These are phyloP conservation scores for Suhomyces atakaporum DNA, from an alignment of 1,139 yeast species.

Conservation along the genomic window DNA sequence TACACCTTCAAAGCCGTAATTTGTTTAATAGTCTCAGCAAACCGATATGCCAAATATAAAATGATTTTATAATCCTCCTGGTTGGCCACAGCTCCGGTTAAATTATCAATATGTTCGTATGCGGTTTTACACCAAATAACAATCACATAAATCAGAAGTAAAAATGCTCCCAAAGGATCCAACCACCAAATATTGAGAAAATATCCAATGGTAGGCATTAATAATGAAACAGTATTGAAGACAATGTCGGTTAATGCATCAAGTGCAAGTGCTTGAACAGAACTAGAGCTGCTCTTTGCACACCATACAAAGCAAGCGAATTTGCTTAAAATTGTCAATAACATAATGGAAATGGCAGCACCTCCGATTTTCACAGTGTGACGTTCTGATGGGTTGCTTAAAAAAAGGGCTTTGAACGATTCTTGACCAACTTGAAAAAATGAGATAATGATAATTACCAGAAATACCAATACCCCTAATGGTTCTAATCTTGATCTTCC, in stretches of 20 bases:
- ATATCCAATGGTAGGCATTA: conserved; percentile 68
- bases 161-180: conserved; percentile 72
- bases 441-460: conserved; percentile 68
- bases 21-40: conserved; percentile 65
- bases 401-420: conserved; percentile 43
- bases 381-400: conserved; percentile 31
- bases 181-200: conserved; percentile 62
- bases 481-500: conserved; percentile 78
- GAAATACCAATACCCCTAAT: conserved; percentile 73
- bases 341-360: conserved; percentile 63
- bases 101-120: conserved; percentile 68
- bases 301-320: conserved; percentile 68
- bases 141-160: conserved; percentile 63
- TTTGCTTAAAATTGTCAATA: conserved; percentile 60
- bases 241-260: conserved; percentile 80
- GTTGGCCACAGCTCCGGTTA: conserved; percentile 74
- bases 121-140: conserved; percentile 66
- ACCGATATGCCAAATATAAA: conserved; percentile 65
- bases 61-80: conserved; percentile 65
- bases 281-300: conserved; percentile 59
- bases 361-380: conserved; percentile 51
- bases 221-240: conserved; percentile 61
- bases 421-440: conserved; percentile 75
- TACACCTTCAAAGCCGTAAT: conserved; percentile 72
- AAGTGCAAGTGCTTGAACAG: conserved; percentile 78